phyloP scores from a whole-genome alignment of 768 basidiomycete genomes.

The Lactifluus pinguis region DNA sequence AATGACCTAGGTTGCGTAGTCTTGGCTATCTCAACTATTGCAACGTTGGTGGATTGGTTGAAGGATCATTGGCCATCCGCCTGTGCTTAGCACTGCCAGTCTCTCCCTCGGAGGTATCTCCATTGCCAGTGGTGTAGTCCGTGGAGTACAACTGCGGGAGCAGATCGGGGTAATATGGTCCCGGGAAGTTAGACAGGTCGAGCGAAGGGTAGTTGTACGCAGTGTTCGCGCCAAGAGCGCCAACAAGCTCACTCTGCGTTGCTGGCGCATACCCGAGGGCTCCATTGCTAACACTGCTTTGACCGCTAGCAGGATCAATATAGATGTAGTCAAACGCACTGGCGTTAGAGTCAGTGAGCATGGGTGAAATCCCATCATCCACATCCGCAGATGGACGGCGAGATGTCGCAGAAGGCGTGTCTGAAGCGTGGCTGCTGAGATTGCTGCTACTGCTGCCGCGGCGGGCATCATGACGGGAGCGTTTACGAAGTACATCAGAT shows the following conservation, averaged over 20 bases:
- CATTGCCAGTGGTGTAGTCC: conserved; percentile 41
- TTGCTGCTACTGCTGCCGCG: conserved; percentile 31
- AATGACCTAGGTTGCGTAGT: conserved; percentile 28
- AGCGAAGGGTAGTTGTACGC: conserved; percentile 30
- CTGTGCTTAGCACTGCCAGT: conserved; percentile 54
- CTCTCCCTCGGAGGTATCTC: conserved; percentile 39
- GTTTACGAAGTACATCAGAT: conserved; percentile 82
- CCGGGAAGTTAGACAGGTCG: conserved; percentile 43
- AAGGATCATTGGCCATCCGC: conserved; percentile 54
- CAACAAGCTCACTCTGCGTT: conserved; percentile 45
- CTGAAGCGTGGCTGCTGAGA: conserved; percentile 35
- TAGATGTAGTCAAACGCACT: conserved; percentile 7
- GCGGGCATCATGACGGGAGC: conserved; percentile 73
- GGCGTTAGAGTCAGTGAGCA: conserved; percentile 52
- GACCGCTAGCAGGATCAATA: conserved; percentile 35
- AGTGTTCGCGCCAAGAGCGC: conserved; percentile 32
- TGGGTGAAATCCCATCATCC: conserved; percentile 42
- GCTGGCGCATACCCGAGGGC: conserved; percentile 27
- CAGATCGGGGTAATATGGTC: conserved; percentile 70
- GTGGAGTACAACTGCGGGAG: conserved; percentile 46
- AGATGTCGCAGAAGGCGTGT: conserved; percentile 68
- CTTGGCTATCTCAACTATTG: conserved; percentile 64
- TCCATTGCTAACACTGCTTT: conserved; percentile 30
- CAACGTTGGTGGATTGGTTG: conserved; percentile 49
- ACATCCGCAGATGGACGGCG: conserved; percentile 51